Evolutionary conservation across 768 basidiomycete species (phyloP), one percentile per base, ranked within the genome.

Genomic region (Amylocystis lapponica): DNA sequence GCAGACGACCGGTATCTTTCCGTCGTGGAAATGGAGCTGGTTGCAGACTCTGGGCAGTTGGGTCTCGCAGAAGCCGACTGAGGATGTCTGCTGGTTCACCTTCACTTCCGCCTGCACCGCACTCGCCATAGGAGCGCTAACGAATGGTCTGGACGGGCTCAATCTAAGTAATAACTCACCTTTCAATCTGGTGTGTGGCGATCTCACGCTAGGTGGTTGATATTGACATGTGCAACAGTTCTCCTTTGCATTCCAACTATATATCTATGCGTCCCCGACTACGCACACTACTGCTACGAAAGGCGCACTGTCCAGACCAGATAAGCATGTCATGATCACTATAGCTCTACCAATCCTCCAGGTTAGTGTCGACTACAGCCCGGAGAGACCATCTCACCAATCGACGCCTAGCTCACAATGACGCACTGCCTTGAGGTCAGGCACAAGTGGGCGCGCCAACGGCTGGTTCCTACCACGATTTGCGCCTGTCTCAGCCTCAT

Each of bases 191-290:
- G 86, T 87, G 54, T 30, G 81, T 67, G 13, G 20, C 20, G 16
- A 26, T 34, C 12, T 39, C n/a, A 12, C 20, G 10, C 46, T 51
- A 23, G 43, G 30, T 39, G 5, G 19, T 34, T 39, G 10, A n/a
- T 26, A 33, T 47, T 13, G 12, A 14, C 41, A 44, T 36, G 21
- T 20, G 2, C 26, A 31, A 9, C 50, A 86, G 85, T 77, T 87
- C 48, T 83, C 81, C 17, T 89, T 87, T 51, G 79, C 84, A 1
- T 86, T 87, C 59, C 68, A 86, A 25, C 62, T 89, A 16, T 81
- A 88, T 49, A 72, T 86, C 7, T 87, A 86, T 63, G 76, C 83
- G 0, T 78, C 80, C 2, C 81, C 83, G 0, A 54, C 79, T 30
- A 74, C 81, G 5, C 81, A 84, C 57, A 47, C 48, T 19, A 59